Evolutionary conservation across 2,329 filamentous ascomycete genomes (phyloP), one percentile per base, ranked within the genome.

Genomic region (Aciculosporium take): DNA sequence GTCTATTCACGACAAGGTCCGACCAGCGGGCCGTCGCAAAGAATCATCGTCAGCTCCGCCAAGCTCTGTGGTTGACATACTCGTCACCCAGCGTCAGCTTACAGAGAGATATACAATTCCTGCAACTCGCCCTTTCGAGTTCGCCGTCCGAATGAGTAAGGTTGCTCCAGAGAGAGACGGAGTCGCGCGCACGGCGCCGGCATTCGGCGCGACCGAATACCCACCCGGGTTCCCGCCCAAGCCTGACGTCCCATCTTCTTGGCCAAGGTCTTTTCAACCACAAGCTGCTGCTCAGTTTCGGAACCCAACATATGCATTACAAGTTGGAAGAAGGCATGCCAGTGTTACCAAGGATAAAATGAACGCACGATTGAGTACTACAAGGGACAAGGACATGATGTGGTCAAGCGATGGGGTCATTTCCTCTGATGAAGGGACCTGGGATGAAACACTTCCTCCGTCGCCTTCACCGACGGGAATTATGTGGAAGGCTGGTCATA

Each of bases 391-490:
- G 50, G 58, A 60, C 52, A 63, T 64, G 44, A 50, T 57, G 44
- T 72, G 69, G 69, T 61, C 64, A 43, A 64, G 66, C 49, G 61
- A 56, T 49, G 61, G 60, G 51, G 67, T 61, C 48, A 62, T 65
- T 54, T 60, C 63, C 37, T 66, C 66, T 35, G 65, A 68, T 49
- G 65, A 67, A 43, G 57, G 50, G 17, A 49, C 48, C 43, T 54
- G 48, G 46, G 53, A 50, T 17, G 45, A 43, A 41, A 47, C 51
- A 44, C 48, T 52, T 25, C 47, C 56, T 43, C 56, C 50, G 29
- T 57, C 60, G 5, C 54, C 60, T 15, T 61, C 60, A 15, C 52
- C 56, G 18, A 55, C 52, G 37, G 57, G 57, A 17, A 41, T 53
- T 23, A 34, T 50, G 10, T 60, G 59, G 59, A 51, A 52, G 38